Evolutionary conservation across 148 eudicot genomes (phyloP).

Genomic region (Diospyros kaki): DNA sequence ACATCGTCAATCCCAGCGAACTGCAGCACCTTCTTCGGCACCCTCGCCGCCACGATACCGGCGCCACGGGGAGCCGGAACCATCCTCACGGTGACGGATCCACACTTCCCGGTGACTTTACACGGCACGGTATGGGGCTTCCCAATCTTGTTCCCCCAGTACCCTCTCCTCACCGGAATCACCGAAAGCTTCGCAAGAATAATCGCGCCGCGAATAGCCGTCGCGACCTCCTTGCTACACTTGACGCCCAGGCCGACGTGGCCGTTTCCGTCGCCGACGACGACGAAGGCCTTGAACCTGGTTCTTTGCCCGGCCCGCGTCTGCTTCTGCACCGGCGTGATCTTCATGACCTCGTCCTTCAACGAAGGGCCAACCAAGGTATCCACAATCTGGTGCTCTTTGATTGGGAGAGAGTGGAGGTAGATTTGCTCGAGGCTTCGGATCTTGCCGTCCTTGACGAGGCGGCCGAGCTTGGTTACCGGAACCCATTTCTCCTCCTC

Average conservation of each 20-base stretch:
- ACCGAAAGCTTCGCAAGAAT: conserved; percentile 67
- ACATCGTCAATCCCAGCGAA: conserved; percentile 88
- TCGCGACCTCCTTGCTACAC: conserved; percentile 74
- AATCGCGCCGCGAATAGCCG: conserved; percentile 66
- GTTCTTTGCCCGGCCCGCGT: conserved; percentile 81
- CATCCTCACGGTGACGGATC: conserved; percentile 68
- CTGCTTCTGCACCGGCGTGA: conserved; percentile 85
- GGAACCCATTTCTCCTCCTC: conserved; percentile 75
- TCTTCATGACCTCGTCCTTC: conserved; percentile 81
- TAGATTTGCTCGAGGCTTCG: conserved; percentile 52
- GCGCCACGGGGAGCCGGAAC: conserved; percentile 82
- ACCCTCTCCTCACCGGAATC: conserved; percentile 72
- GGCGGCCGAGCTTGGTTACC: conserved; percentile 68
- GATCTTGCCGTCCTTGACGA: conserved; percentile 52
- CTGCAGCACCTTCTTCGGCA: conserved; percentile 85
- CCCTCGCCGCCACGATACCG: conserved; percentile 74
- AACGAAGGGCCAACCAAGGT: conserved; percentile 36
- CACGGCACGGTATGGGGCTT: conserved; percentile 68
- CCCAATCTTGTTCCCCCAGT: conserved; percentile 83
- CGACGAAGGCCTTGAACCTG: conserved; percentile 75
- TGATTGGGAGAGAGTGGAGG: conserved; percentile 70
- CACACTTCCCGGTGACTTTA: conserved; percentile 79
- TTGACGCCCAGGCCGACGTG: conserved; percentile 75
- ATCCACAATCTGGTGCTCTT: conserved; percentile 68
- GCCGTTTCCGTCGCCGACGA: conserved; percentile 68